A percentile compares a stretch with the other conserved stretches of the same genome.
Evolutionary conservation across 805 yeast species (phyloP).

Genomic region (Hyphopichia homilentoma): DNA sequence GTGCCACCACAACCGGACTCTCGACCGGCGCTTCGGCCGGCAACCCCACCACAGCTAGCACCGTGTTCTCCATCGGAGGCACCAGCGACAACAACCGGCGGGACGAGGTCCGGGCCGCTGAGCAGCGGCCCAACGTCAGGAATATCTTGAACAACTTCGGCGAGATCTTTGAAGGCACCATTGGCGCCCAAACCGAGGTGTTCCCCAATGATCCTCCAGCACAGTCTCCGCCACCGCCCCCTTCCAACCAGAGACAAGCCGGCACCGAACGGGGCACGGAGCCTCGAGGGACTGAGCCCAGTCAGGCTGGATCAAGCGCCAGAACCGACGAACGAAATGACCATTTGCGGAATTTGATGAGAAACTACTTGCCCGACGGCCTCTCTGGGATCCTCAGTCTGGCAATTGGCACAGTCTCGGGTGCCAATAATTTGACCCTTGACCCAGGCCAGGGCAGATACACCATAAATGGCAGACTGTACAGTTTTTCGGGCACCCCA

Average conservation of each 20-base stretch:
- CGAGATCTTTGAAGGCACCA: constrained; percentile 14
- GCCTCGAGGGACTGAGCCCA: too few species aligned
- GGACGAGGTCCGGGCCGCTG: not conserved
- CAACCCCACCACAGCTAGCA: not conserved
- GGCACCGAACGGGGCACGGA: too few species aligned
- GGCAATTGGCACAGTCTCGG: not conserved
- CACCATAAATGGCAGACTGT: not conserved
- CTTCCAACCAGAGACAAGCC: too few species aligned
- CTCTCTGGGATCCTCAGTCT: not conserved
- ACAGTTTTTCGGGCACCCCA: not conserved
- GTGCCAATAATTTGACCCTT: not conserved
- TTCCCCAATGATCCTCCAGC: not conserved
- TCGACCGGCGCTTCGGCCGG: constrained; percentile 1
- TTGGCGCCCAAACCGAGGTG: not conserved
- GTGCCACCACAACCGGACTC: constrained; percentile 4
- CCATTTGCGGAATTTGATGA: not conserved
- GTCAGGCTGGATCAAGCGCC: too few species aligned
- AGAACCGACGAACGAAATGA: too few species aligned
- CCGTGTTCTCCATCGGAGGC: not conserved
- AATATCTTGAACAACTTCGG: constrained; percentile 21
- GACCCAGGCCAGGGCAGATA: not conserved
- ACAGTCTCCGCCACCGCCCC: not conserved
- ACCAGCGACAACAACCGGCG: not conserved
- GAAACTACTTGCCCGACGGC: constrained; percentile 1
- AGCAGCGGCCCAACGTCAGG: constrained; percentile 6